Conservation (phyloP, 208 protist genomes). For the Leishmania tarentolae region DNA sequence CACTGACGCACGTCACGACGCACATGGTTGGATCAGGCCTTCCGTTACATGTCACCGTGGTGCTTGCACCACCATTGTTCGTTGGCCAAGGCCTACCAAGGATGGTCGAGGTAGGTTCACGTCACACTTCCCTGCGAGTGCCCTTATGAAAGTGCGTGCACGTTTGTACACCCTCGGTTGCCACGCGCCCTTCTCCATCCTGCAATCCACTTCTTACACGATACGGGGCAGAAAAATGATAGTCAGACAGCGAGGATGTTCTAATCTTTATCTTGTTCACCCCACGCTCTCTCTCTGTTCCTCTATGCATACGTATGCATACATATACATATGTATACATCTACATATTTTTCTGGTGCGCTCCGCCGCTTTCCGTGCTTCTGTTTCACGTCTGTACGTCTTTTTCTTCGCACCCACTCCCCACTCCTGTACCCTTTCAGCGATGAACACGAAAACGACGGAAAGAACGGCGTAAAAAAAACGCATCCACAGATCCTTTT, state of each 20-base stretch:
- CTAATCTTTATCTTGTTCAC: background rate
- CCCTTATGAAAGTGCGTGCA: background rate
- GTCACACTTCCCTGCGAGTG: too few species aligned
- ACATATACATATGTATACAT: background rate
- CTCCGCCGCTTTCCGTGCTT: background rate
- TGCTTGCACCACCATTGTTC: background rate
- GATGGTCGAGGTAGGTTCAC: background rate
- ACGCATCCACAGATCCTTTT: background rate
- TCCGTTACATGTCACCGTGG: background rate
- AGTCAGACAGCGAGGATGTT: background rate
- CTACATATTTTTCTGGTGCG: background rate
- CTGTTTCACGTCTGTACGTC: background rate
- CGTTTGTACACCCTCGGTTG: background rate
- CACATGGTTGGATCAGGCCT: background rate
- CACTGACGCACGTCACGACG: background rate
- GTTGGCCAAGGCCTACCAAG: background rate
- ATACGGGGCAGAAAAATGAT: background rate
- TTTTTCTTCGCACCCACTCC: background rate
- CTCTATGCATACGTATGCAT: background rate
- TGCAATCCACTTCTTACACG: background rate
- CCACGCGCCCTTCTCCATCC: background rate
- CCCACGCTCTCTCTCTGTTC: background rate
- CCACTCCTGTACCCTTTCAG: background rate
- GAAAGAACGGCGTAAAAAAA: background rate
- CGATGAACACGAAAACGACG: background rate